phyloP scores from a whole-genome alignment of 805 yeast genomes.

The Schwanniomyces sp. region DNA sequence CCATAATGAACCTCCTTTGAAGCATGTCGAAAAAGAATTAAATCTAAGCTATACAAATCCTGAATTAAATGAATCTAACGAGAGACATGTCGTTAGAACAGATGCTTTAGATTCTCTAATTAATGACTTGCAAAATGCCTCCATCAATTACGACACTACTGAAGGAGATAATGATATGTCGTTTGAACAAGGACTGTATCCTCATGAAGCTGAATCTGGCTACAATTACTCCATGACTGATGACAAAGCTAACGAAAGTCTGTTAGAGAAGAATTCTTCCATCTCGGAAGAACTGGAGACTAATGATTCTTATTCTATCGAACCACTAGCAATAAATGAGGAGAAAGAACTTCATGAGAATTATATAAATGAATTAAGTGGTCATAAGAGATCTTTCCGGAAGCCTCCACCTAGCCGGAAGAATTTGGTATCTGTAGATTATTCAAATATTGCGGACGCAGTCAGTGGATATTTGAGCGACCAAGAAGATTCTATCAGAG shows the following conservation, averaged over 20 bases:
- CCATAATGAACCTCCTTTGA: neutral
- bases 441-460: conserved; percentile 30
- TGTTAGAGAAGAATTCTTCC: too few relatives aligned
- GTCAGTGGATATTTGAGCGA: conserved; percentile 28
- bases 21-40: neutral
- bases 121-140: conserved; percentile 30
- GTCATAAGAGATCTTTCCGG: conserved; percentile 33
- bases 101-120: conserved; percentile 39
- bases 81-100: conserved; percentile 12
- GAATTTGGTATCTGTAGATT: conserved; percentile 25
- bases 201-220: neutral
- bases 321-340: conserved; percentile 21
- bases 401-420: conserved; percentile 31
- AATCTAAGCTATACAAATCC: neutral
- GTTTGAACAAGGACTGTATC: neutral
- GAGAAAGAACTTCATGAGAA: conserved; percentile 22
- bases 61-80: neutral
- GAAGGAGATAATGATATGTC: neutral
- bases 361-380: conserved; percentile 20
- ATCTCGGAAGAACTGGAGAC: neutral
- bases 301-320: conserved; percentile 11
- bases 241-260: neutral
- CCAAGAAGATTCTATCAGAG: conserved; percentile 6
- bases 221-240: neutral
- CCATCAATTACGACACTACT: conserved; percentile 8